Evolutionary conservation across 768 basidiomycete genomes (phyloP).

Genomic region (Lactarius sp.): DNA sequence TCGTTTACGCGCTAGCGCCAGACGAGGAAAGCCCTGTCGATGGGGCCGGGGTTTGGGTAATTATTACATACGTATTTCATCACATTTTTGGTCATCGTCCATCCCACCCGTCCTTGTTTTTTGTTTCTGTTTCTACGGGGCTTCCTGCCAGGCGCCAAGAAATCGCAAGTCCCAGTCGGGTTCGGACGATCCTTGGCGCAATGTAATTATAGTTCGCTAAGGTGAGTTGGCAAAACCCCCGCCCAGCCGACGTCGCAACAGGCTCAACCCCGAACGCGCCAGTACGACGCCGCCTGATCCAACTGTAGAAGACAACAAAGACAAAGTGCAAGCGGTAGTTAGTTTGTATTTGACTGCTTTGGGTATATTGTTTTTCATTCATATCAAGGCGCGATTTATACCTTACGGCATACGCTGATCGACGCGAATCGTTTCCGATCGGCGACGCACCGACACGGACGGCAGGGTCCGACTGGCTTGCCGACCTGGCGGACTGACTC

Average conservation of each 20-base stretch:
- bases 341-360: not conserved
- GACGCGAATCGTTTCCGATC: conserved; percentile 17
- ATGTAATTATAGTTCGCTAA: no score
- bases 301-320: not conserved
- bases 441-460: not conserved
- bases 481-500: no score
- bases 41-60: not conserved
- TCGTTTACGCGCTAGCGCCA: no score
- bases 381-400: not conserved
- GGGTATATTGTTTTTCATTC: not conserved
- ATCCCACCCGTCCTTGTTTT: no score
- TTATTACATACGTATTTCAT: not conserved
- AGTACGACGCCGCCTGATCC: not conserved
- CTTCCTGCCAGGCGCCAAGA: not conserved
- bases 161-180: not conserved
- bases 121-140: not conserved
- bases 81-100: not conserved
- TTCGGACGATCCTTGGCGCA: not conserved
- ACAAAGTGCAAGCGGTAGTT: not conserved
- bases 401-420: conserved; percentile 11
- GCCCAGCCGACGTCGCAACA: not conserved
- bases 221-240: no score
- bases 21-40: no score
- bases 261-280: not conserved
- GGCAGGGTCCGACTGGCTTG: not conserved